Percentiles rank a stretch among this genome's conserved stretches.
These are phyloP conservation scores for Xylaria flabelliformis DNA, from an alignment of 495 filamentous ascomycete genomes.

Conservation along the genomic window DNA sequence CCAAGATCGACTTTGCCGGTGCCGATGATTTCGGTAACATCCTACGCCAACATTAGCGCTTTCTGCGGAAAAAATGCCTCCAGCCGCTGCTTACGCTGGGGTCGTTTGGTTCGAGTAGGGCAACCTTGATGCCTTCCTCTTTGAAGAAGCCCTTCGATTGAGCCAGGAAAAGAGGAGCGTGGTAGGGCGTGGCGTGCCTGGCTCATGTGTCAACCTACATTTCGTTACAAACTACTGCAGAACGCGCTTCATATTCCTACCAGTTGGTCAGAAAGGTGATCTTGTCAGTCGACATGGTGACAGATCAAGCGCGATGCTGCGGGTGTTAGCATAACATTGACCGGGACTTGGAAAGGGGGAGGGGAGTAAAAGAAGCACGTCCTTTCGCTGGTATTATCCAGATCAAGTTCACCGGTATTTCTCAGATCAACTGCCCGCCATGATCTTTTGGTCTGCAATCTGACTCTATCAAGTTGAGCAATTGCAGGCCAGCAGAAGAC, in stretches of 20 bases:
- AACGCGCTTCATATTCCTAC: conserved; percentile 45
- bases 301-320: conserved; percentile 39
- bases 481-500: conserved; percentile 6
- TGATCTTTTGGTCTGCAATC: conserved; percentile 6
- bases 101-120: conserved; percentile 74
- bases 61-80: not conserved
- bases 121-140: conserved; percentile 72
- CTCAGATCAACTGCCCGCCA: conserved; percentile 38
- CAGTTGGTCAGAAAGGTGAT: conserved; percentile 78
- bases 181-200: conserved; percentile 77
- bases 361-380: conserved; percentile 69
- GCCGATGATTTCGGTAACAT: conserved; percentile 77
- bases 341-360: conserved; percentile 41
- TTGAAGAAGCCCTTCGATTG: conserved; percentile 74
- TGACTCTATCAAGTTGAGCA: conserved; percentile 3
- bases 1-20: conserved; percentile 74
- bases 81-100: conserved; percentile 52
- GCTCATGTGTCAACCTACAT: conserved; percentile 36
- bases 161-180: conserved; percentile 73
- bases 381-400: conserved; percentile 86
- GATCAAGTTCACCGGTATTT: conserved; percentile 68
- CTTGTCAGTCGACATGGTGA: conserved; percentile 74
- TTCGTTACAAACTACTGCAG: conserved; percentile 22
- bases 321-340: conserved; percentile 41
- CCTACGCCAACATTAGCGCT: conserved; percentile 25